Evolutionary conservation across 495 filamentous ascomycete species (phyloP), one percentile per base, ranked within the genome.

Genomic region (Diplogelasinospora grovesii): DNA sequence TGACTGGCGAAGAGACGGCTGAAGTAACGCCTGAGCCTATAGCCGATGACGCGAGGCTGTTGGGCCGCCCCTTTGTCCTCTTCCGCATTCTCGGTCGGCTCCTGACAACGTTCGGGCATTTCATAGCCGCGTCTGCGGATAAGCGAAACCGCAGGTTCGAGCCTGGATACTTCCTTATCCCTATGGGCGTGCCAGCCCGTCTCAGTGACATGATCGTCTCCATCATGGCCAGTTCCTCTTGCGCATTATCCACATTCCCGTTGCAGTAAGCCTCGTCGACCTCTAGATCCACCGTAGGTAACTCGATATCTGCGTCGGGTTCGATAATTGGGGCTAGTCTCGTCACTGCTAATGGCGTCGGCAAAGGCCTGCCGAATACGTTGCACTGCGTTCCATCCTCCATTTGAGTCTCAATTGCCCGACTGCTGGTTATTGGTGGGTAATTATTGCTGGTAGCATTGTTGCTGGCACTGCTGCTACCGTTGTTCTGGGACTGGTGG

Each of bases 11-110:
- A 10, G 52, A 45, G 28, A 38, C 30, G 6, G 43, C 35, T 8
- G 57, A 48, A 10, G 52, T 33, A 3, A 52, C 21, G n/a, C n/a
- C n/a, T n/a, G n/a, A n/a, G n/a, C n/a, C n/a, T n/a, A n/a, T n/a
- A 2, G 52, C 39, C n/a, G 52, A 38, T 24, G 51, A 35, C 19
- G 29, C 28, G 7, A 43, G 21, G 41, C 46, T 56, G 9, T 43
- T 31, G 10, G 37, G 23, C 16, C 42, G 39, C 15, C 37, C 18
- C 39, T 51, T 3, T 14, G 51, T 50, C 34, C 66, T 60, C 44
- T 52, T 61, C 2, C 68, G 60, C 68, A 71, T 69, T 27, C 66
- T 54, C 21, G 65, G 65, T 25, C 56, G 50, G 28, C 43, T 67
- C 46, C 53, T 59, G 28, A 61, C 63, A 47, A 69, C 60, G 22